A percentile compares a stretch with the other conserved stretches of the same genome.
These are phyloP conservation scores for Macrophomina pseudophaseolina DNA, from an alignment of 2,329 filamentous ascomycete genomes.

Conservation along the genomic window DNA sequence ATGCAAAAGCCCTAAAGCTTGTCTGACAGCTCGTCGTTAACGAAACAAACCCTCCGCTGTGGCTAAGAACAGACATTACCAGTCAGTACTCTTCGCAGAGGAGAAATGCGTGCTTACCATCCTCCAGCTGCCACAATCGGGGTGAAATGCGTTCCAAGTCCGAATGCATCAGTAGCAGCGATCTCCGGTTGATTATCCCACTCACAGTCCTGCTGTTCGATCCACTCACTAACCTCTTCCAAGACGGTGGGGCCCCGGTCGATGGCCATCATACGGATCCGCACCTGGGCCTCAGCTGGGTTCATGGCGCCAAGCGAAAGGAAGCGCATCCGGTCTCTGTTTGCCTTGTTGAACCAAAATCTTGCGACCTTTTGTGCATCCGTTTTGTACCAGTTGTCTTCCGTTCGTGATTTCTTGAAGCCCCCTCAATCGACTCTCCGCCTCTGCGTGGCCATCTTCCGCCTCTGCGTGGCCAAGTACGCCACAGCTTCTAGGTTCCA, in stretches of 20 bases:
- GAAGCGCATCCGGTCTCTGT: constrained; percentile 55
- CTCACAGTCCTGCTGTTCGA: constrained; percentile 56
- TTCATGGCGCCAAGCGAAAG: constrained; percentile 48
- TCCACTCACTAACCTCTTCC: constrained; percentile 59
- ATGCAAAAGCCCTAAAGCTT: constrained; percentile 46
- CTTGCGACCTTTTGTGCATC: constrained; percentile 52
- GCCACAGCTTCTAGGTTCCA: constrained; percentile 54
- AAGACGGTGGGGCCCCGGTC: constrained; percentile 40
- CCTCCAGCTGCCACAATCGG: constrained; percentile 59
- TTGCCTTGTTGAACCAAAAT: constrained; percentile 60
- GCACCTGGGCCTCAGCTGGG: constrained; percentile 46
- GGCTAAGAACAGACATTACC: constrained; percentile 30
- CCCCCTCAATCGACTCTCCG: constrained; percentile 51
- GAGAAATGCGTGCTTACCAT: constrained; percentile 41
- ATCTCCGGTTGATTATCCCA: constrained; percentile 50
- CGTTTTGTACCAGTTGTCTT: constrained; percentile 51
- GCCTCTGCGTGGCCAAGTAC: constrained; percentile 48
- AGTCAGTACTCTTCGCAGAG: background rate
- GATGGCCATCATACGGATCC: constrained; percentile 42
- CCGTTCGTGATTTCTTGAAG: constrained; percentile 43
- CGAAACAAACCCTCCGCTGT: constrained; percentile 59
- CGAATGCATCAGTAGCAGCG: constrained; percentile 49
- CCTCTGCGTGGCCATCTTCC: constrained; percentile 33
- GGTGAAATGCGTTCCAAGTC: constrained; percentile 57
- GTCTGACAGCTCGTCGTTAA: constrained; percentile 55